phyloP scores from a whole-genome alignment of 2,329 filamentous ascomycete genomes.

The Exophiala dermatitidis region DNA sequence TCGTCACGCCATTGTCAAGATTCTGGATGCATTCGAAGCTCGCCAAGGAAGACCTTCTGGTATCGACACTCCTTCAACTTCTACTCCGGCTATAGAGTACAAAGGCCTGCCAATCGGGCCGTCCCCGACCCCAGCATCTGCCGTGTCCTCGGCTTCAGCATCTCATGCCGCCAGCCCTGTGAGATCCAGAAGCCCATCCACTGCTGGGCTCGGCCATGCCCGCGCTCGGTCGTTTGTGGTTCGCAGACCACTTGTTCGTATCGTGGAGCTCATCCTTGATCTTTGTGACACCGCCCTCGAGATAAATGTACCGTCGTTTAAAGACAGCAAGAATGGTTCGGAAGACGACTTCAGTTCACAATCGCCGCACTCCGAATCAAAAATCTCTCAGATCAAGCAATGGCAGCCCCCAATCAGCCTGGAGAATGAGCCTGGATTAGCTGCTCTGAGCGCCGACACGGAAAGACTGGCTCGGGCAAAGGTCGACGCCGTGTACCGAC shows the following conservation, averaged over 20 bases:
- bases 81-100: conserved; percentile 60
- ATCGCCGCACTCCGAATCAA: conserved; percentile 90
- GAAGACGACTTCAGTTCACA: conserved; percentile 78
- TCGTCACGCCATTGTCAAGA: conserved; percentile 87
- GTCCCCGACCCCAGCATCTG: conserved; percentile 60
- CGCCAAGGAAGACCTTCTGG: conserved; percentile 58
- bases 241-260: conserved; percentile 78
- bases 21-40: conserved; percentile 84
- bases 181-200: conserved; percentile 57
- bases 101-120: conserved; percentile 69
- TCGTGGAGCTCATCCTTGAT: conserved; percentile 90
- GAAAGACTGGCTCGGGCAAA: conserved; percentile 78
- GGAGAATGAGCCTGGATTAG: conserved; percentile 87
- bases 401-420: conserved; percentile 92
- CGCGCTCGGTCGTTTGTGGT: conserved; percentile 86
- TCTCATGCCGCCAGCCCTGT: conserved; percentile 53
- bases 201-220: conserved; percentile 68
- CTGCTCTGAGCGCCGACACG: conserved; percentile 81
- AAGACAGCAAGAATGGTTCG: conserved; percentile 62
- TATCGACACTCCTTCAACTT: conserved; percentile 41
- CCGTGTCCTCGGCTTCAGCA: conserved; percentile 60
- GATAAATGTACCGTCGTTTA: conserved; percentile 88
- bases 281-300: conserved; percentile 93
- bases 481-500: conserved; percentile 84
- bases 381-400: conserved; percentile 86